These are phyloP conservation scores for Cetradonia linearis DNA, from an alignment of 495 filamentous ascomycete genomes.

Conservation along the genomic window DNA sequence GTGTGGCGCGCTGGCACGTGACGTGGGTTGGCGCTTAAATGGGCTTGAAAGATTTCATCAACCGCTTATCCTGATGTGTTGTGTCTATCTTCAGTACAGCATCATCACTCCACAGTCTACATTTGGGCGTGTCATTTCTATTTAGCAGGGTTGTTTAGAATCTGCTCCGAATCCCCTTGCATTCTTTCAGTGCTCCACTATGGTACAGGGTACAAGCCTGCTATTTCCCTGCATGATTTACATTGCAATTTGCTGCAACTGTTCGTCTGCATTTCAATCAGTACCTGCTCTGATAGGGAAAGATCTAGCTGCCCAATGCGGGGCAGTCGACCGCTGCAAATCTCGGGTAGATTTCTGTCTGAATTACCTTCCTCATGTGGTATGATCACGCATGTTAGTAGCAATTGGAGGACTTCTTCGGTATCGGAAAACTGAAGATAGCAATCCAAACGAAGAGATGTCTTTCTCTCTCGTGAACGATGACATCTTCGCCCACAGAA, in stretches of 20 bases:
- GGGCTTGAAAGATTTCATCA: not conserved
- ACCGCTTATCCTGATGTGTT: not conserved
- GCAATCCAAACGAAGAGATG: not conserved
- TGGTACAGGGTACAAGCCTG: not conserved
- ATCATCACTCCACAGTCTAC: not conserved
- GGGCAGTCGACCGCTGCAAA: not conserved
- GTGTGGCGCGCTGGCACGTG: not conserved
- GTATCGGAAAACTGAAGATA: not conserved
- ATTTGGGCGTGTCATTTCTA: too few species aligned
- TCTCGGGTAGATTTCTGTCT: not conserved
- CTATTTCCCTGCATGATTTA: not conserved
- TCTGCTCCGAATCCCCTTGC: not conserved
- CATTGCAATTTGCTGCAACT: not conserved
- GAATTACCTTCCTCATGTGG: conserved; percentile 16
- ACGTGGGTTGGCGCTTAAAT: not conserved
- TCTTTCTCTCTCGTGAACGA: not conserved
- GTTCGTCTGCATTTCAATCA: not conserved
- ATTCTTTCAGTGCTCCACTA: not conserved
- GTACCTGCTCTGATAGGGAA: not conserved
- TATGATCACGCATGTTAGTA: not conserved
- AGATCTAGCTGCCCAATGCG: not conserved
- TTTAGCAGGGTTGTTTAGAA: too few species aligned
- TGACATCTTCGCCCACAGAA: not conserved
- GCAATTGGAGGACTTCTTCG: not conserved
- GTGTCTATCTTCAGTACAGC: not conserved